Evolutionary conservation across 768 basidiomycete genomes (phyloP).

Genomic region (Calocybe cyanea): DNA sequence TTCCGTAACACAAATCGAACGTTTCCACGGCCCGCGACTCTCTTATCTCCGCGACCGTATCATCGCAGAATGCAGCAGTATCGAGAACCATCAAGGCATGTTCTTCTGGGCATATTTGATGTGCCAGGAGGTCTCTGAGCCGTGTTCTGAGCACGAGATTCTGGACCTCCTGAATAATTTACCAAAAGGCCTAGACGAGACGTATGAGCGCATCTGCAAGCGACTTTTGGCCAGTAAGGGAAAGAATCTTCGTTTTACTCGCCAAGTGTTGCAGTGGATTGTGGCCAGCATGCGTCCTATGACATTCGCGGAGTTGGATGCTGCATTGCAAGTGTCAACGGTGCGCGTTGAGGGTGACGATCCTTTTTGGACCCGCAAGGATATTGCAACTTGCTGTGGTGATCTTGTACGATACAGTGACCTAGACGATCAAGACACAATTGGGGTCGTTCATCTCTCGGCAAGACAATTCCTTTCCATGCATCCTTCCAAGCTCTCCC

Average conservation of each 20-base stretch:
- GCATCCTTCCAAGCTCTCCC: background rate
- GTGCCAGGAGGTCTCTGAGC: constrained; percentile 1
- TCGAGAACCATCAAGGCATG: constrained; percentile 7
- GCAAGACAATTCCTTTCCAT: background rate
- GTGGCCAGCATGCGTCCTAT: background rate
- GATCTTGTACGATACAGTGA: background rate
- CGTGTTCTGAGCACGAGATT: background rate
- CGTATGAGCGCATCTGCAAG: constrained; percentile 2
- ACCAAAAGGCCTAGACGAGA: constrained; percentile 5
- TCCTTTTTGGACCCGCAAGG: background rate
- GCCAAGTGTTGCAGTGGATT: constrained; percentile 1
- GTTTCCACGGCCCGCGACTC: background rate
- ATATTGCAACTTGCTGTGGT: background rate
- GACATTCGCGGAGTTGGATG: background rate
- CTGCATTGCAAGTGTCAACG: background rate
- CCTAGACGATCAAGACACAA: background rate
- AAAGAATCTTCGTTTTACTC: background rate
- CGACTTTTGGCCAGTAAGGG: background rate
- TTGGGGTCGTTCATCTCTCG: background rate
- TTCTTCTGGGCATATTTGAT: constrained; percentile 1
- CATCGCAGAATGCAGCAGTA: background rate
- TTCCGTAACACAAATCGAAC: background rate
- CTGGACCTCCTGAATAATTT: constrained; percentile 2
- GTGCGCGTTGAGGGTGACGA: background rate
- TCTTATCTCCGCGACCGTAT: background rate